phyloP scores from a whole-genome alignment of 176 grass and related monocot species.

The Eragrostis nindensis region DNA sequence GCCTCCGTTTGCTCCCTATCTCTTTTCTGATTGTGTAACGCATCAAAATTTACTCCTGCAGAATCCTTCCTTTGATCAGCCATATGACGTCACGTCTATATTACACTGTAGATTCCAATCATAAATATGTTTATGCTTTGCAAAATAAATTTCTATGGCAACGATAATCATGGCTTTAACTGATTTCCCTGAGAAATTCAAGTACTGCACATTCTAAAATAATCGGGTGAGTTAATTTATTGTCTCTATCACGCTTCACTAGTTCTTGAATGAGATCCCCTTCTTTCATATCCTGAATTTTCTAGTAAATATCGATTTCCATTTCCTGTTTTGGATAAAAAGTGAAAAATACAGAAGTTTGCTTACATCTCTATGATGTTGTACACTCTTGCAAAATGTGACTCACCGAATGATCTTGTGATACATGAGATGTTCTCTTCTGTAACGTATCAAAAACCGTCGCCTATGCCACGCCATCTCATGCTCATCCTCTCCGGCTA shows the following conservation, averaged over 20 bases:
- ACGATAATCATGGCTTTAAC: not conserved
- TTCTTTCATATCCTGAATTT: not conserved
- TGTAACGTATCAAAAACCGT: not conserved
- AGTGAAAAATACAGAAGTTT: not conserved
- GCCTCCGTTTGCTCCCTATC: not conserved
- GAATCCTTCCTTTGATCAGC: constrained; percentile 19
- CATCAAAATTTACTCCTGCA: not conserved
- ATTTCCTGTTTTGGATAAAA: not conserved
- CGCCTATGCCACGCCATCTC: too few relatives aligned
- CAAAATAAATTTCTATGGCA: not conserved
- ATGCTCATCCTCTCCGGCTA: not conserved
- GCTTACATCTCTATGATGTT: too few relatives aligned
- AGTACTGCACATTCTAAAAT: not conserved
- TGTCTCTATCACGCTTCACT: not conserved
- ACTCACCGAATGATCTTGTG: not conserved
- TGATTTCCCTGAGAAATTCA: not conserved
- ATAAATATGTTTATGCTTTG: not conserved
- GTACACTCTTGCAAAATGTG: not conserved
- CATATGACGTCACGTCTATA: not conserved
- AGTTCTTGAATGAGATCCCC: not conserved
- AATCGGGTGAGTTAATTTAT: not conserved
- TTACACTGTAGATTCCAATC: not conserved
- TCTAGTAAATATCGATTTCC: not conserved
- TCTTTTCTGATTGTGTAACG: not conserved
- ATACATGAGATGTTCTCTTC: not conserved